Conservation (phyloP, 1,284 basidiomycete genomes). For the Apiotrichum siamense region DNA sequence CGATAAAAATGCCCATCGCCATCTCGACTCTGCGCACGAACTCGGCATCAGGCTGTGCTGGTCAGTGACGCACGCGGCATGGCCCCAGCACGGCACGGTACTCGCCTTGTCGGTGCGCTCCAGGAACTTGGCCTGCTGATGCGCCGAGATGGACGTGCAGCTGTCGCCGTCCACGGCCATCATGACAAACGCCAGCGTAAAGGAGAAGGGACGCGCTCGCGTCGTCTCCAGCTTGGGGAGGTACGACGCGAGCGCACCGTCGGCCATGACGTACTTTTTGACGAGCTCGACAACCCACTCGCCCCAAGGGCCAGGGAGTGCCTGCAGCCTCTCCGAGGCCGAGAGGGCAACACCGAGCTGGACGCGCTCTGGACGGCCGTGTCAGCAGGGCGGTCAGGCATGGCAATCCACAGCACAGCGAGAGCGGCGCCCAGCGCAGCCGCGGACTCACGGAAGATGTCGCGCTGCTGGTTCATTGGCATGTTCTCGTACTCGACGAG, state of each 20-base stretch:
- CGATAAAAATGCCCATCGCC: conserved; percentile 29
- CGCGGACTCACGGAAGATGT: conserved; percentile 43
- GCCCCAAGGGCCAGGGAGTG: conserved; percentile 32
- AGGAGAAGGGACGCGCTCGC: conserved; percentile 29
- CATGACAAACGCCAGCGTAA: conserved; percentile 19
- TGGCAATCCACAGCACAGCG: too few species aligned
- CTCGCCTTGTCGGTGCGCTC: conserved; percentile 17
- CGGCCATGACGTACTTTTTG: conserved; percentile 27
- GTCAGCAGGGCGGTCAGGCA: conserved; percentile 2
- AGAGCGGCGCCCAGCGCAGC: neutral
- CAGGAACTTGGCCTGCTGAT: conserved; percentile 16
- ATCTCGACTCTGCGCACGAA: conserved; percentile 29
- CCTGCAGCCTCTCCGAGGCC: conserved; percentile 41
- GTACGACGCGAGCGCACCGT: conserved; percentile 12
- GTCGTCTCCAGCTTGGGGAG: conserved; percentile 19
- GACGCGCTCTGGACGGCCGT: conserved; percentile 40
- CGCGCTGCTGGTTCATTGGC: conserved; percentile 33
- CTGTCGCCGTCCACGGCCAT: conserved; percentile 14
- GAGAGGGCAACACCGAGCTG: conserved; percentile 43
- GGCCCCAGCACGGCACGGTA: neutral
- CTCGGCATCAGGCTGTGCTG: conserved; percentile 20
- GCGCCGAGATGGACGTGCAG: neutral
- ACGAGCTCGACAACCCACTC: conserved; percentile 28
- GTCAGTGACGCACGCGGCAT: neutral
- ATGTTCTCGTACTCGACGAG: conserved; percentile 34